Evolutionary conservation across 2,329 filamentous ascomycete genomes (phyloP), one percentile per base, ranked within the genome.

Genomic region (Calonectria pseudoreteaudii): DNA sequence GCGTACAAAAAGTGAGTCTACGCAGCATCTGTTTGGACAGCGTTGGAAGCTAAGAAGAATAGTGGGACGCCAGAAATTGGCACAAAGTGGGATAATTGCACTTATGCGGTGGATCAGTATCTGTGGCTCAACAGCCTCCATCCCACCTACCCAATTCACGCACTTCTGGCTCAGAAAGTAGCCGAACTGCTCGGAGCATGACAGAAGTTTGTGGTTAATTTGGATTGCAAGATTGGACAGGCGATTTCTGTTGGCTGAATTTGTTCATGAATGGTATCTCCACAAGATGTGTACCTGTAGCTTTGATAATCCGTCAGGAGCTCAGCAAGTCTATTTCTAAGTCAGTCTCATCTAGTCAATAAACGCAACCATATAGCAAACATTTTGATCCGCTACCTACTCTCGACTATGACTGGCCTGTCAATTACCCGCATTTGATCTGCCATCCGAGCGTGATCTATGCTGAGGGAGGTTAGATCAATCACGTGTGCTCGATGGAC

Each of bases 61-160:
- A 67, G 49, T 38, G 49, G 49, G 14, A 67, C 65, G 7, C 47
- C 49, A 1, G 30, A 38, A 36, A 26, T 50, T 9, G 49, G 53
- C 31, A 67, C 31, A 14, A 41, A 67, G 52, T 67, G 31, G 65
- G 65, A 67, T 10, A 67, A 67, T 28, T 67, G 65, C 11, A 67
- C 65, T 8, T 67, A 67, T 6, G 65, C 44, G 9, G 65, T 50
- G 34, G 47, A 67, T 31, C 47, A 67, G 16, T 67, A 67, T 41
- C 28, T 67, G 16, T 67, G 65, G 65, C 34, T 67, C 4, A 53
- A 67, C 52, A 53, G n/a, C 13, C 31, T 67, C 2, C 65, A 67
- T 26, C 65, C 65, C 38, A 67, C 47, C 11, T 67, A 49, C 9
- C 65, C 65, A 5, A 53, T 67, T 6, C 65, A 53, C 8, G 16